phyloP scores from a whole-genome alignment of 2,329 filamentous ascomycete species.

The Monascus ruber region DNA sequence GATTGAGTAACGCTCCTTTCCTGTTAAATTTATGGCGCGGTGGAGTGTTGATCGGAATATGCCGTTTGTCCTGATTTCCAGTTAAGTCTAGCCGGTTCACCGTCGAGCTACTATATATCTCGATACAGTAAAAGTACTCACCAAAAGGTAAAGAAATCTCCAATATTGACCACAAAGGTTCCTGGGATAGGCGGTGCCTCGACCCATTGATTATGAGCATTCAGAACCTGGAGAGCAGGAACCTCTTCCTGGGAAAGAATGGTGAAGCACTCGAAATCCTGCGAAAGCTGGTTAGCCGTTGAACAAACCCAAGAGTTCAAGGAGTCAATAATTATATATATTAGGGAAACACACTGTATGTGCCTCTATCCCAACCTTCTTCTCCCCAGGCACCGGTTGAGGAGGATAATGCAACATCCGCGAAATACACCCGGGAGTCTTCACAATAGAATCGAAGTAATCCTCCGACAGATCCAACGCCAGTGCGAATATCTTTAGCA shows the following conservation, averaged over 20 bases:
- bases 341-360: too few relatives aligned
- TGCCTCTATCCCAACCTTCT: too few relatives aligned
- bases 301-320: too few relatives aligned
- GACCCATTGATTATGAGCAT: conserved; percentile 18
- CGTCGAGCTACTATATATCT: not conserved
- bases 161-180: conserved; percentile 21
- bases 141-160: conserved; percentile 20
- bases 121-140: conserved; percentile 1
- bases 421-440: conserved; percentile 26
- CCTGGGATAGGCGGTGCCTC: conserved; percentile 12
- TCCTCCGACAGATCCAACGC: conserved; percentile 27
- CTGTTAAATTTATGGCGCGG: conserved; percentile 29
- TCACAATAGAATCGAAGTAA: conserved; percentile 25
- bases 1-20: conserved; percentile 28
- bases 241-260: conserved; percentile 31
- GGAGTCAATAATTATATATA: too few relatives aligned
- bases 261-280: conserved; percentile 32
- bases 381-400: conserved; percentile 15
- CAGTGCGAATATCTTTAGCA: conserved; percentile 29
- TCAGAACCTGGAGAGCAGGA: conserved; percentile 24
- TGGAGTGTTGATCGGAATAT: conserved; percentile 30
- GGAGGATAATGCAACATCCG: conserved; percentile 31
- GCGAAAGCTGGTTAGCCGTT: too few relatives aligned
- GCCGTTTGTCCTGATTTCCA: conserved; percentile 23
- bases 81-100: accelerated